Conservation (phyloP, 805 yeast species). For the Suhomyces canberraensis region DNA sequence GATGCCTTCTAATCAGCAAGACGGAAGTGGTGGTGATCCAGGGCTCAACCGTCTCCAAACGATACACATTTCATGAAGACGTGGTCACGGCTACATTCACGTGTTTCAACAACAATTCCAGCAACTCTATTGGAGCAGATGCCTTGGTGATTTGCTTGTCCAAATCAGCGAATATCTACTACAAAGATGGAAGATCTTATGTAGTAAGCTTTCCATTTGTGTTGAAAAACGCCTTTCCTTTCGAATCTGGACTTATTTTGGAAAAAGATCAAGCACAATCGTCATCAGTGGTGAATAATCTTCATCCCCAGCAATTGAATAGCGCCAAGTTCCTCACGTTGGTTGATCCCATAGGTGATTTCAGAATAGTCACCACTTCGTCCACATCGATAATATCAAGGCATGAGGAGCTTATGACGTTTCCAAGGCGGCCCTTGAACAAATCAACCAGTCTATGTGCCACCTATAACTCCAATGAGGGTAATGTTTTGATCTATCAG, state of each 20-base stretch:
- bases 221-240: conserved; percentile 58
- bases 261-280: conserved; percentile 43
- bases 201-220: conserved; percentile 68
- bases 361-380: conserved; percentile 68
- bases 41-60: conserved; percentile 43
- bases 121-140: conserved; percentile 10
- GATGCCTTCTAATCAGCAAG: conserved; percentile 33
- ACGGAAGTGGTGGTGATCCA: conserved; percentile 52
- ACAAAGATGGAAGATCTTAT: conserved; percentile 55
- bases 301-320: conserved; percentile 20
- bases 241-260: conserved; percentile 64
- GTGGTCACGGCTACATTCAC: conserved; percentile 64
- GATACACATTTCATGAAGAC: conserved; percentile 47
- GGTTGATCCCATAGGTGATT: conserved; percentile 70
- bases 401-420: conserved; percentile 53
- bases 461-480: conserved; percentile 49
- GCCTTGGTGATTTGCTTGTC: conserved; percentile 60
- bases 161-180: conserved; percentile 62
- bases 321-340: conserved; percentile 56
- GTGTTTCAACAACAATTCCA: conserved; percentile 32
- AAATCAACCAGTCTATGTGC: conserved; percentile 46
- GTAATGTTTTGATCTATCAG: conserved; percentile 52
- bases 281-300: not conserved
- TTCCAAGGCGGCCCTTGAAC: conserved; percentile 43
- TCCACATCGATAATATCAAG: conserved; percentile 63